Percentiles rank a stretch among this genome's conserved stretches.
These are phyloP conservation scores for Leishmania lainsoni DNA, from an alignment of 208 protist genomes.

Conservation along the genomic window DNA sequence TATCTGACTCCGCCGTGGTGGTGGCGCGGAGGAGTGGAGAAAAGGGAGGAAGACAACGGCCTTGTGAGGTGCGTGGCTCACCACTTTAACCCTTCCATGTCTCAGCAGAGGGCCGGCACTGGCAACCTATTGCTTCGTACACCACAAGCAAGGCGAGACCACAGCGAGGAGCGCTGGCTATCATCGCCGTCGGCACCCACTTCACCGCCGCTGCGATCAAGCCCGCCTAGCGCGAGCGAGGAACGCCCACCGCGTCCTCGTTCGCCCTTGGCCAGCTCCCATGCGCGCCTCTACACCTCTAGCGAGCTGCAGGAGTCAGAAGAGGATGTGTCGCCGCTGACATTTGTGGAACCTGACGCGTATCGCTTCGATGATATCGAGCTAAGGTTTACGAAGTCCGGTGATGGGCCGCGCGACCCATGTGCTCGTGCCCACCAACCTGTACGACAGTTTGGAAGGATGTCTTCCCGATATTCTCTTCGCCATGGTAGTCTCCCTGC, in stretches of 20 bases:
- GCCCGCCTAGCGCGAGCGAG: constrained; percentile 1
- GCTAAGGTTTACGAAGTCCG: not conserved
- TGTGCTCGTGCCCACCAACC: not conserved
- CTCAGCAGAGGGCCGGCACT: not conserved
- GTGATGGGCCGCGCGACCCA: not conserved
- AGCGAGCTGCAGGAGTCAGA: not conserved
- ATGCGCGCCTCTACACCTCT: not conserved
- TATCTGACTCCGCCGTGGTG: constrained; percentile 20
- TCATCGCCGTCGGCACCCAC: not conserved
- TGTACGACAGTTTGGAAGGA: not conserved
- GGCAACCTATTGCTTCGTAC: not conserved
- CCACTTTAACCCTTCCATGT: not conserved
- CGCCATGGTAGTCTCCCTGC: not conserved
- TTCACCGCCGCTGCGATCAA: constrained; percentile 9
- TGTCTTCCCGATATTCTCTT: not conserved
- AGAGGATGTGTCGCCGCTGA: not conserved
- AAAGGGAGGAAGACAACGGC: not conserved
- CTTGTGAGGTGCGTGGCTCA: not conserved
- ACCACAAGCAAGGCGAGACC: not conserved
- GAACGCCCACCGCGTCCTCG: not conserved
- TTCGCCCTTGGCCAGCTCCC: not conserved
- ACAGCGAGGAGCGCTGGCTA: not conserved
- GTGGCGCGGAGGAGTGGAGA: not conserved
- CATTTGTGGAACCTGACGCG: not conserved
- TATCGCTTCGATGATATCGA: not conserved